Percentiles rank a stretch among this genome's conserved stretches.
phyloP scores from a whole-genome alignment of 805 yeast genomes.

The Yamadazyma endophytica region DNA sequence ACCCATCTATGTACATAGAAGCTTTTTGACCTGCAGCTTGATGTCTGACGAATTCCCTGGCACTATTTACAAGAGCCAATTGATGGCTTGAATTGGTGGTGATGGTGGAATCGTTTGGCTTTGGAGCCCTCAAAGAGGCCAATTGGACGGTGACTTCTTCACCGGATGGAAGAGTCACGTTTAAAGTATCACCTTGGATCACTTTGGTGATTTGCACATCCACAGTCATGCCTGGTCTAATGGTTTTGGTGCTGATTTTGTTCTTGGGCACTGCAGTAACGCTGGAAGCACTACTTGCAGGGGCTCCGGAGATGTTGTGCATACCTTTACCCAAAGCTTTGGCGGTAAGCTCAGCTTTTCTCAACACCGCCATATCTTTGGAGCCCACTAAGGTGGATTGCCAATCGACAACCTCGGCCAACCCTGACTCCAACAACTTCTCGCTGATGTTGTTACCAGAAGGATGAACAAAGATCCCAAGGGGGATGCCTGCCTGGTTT shows the following conservation, averaged over 20 bases:
- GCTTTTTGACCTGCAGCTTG: slow-evolving; percentile 69
- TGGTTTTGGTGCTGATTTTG: slow-evolving; percentile 12
- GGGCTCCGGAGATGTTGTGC: slow-evolving; percentile 18
- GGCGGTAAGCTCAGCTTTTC: slow-evolving; percentile 65
- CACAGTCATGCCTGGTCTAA: slow-evolving; percentile 46
- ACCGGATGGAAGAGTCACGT: slow-evolving; percentile 44
- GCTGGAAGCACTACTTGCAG: slow-evolving; percentile 37
- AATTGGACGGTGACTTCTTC: slow-evolving; percentile 66
- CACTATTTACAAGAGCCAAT: slow-evolving; percentile 55
- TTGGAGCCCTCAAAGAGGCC: slow-evolving; percentile 73
- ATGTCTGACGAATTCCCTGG: slow-evolving; percentile 72
- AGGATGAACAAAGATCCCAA: slow-evolving; percentile 62
- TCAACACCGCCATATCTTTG: slow-evolving; percentile 52
- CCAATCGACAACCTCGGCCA: slow-evolving; percentile 77
- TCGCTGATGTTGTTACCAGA: slow-evolving; percentile 71
- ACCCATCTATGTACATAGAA: slow-evolving; percentile 57
- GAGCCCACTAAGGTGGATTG: slow-evolving; percentile 70
- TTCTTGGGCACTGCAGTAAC: slow-evolving; percentile 14
- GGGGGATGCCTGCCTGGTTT: slow-evolving; percentile 56
- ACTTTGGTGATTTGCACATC: slow-evolving; percentile 57
- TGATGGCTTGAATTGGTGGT: slow-evolving; percentile 28
- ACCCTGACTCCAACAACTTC: slow-evolving; percentile 61
- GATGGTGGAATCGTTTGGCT: slow-evolving; percentile 52
- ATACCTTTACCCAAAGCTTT: slow-evolving; percentile 53
- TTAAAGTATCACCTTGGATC: slow-evolving; percentile 65